Percentiles rank a stretch among this genome's conserved stretches.
Evolutionary conservation across 768 basidiomycete genomes (phyloP).

Genomic region (Lactarius psammicola): DNA sequence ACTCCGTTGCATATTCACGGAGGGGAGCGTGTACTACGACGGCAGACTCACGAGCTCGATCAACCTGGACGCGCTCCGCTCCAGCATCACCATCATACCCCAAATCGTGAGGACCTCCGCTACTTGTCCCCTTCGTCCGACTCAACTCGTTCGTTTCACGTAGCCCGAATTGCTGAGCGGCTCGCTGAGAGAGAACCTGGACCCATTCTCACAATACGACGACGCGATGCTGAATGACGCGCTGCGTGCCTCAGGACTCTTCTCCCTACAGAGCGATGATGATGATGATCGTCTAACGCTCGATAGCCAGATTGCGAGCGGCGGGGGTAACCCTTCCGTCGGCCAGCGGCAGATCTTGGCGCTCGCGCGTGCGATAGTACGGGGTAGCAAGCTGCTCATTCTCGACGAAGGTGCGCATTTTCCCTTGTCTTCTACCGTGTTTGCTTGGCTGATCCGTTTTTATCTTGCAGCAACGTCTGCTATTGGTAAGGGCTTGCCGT

Average conservation of each 20-base stretch:
- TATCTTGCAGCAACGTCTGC: slow-evolving; percentile 43
- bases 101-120: slow-evolving; percentile 43
- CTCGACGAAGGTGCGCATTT: slow-evolving; percentile 49
- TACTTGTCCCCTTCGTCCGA: not conserved
- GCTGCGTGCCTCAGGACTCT: slow-evolving; percentile 48
- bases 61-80: slow-evolving; percentile 53
- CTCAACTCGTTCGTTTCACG: slow-evolving; percentile 17
- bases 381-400: slow-evolving; percentile 56
- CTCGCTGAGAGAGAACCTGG: slow-evolving; percentile 55
- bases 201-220: slow-evolving; percentile 56
- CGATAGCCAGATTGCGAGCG: slow-evolving; percentile 45
- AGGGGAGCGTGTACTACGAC: slow-evolving; percentile 53
- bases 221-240: slow-evolving; percentile 52
- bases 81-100: slow-evolving; percentile 58
- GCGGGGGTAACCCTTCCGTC: slow-evolving; percentile 48
- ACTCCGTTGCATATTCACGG: slow-evolving; percentile 52
- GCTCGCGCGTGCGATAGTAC: slow-evolving; percentile 56
- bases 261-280: slow-evolving; percentile 40
- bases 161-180: slow-evolving; percentile 55
- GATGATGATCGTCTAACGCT: slow-evolving; percentile 43
- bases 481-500: slow-evolving; percentile 35
- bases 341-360: slow-evolving; percentile 62
- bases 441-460: not conserved
- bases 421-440: not conserved
- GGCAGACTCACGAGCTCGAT: slow-evolving; percentile 44